Evolutionary conservation across 2,329 filamentous ascomycete genomes (phyloP).

Genomic region (Pseudocercospora fuligena): DNA sequence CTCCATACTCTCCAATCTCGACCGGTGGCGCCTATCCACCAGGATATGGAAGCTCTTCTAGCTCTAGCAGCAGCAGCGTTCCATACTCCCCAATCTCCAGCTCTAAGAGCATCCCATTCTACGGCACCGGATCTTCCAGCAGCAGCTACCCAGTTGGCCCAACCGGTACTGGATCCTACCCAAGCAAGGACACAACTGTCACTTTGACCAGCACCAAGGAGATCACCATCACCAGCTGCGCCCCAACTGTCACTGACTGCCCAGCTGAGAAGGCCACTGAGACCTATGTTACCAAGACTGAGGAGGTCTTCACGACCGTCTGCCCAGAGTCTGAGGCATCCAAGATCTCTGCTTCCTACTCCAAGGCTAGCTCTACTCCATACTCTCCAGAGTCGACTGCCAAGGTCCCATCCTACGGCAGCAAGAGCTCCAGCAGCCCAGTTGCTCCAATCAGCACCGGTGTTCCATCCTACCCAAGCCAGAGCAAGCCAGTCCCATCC

Average conservation of each 20-base stretch:
- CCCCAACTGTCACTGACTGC: conserved; percentile 27
- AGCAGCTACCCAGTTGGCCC: conserved; percentile 20
- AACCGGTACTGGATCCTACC: conserved; percentile 15
- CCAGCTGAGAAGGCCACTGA: conserved; percentile 27
- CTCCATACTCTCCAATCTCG: conserved; percentile 11
- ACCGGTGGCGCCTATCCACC: conserved; percentile 15
- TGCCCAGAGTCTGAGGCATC: conserved; percentile 29
- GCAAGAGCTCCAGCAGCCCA: conserved; percentile 26
- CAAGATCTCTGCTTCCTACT: conserved; percentile 23
- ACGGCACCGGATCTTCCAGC: conserved; percentile 10
- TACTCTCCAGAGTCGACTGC: conserved; percentile 16
- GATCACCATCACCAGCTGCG: conserved; percentile 31
- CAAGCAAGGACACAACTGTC: conserved; percentile 24
- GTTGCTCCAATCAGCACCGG: conserved; percentile 25
- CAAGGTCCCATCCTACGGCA: conserved; percentile 13
- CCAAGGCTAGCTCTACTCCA: conserved; percentile 19
- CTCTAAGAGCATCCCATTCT: conserved; percentile 9
- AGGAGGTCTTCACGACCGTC: conserved; percentile 32
- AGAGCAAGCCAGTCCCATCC: conserved; percentile 25
- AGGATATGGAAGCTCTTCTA: conserved; percentile 16
- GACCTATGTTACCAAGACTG: conserved; percentile 28
- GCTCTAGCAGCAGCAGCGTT: conserved; percentile 11
- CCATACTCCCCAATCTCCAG: conserved; percentile 6
- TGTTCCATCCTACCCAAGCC: conserved; percentile 26
- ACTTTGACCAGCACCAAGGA: conserved; percentile 29